phyloP scores from a whole-genome alignment of 306 rosid species.

The Hippophae rhamnoides region DNA sequence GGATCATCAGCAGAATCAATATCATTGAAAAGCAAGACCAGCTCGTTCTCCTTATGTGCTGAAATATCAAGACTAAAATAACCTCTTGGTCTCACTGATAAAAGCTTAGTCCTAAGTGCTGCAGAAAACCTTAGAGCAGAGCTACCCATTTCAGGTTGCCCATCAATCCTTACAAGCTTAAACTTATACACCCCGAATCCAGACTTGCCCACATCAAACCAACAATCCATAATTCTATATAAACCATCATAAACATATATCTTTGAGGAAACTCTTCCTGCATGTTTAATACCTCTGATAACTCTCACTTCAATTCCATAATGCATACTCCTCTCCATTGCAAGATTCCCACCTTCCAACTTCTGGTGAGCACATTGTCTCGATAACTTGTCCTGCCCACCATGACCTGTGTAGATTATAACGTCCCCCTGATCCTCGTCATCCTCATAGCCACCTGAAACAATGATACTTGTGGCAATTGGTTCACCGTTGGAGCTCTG shows the following conservation, averaged over 20 bases:
- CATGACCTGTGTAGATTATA: constrained; percentile 80
- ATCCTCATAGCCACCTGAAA: constrained; percentile 90
- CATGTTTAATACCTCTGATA: constrained; percentile 54
- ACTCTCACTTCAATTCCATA: constrained; percentile 95
- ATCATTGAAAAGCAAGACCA: constrained; percentile 61
- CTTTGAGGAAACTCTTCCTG: constrained; percentile 43
- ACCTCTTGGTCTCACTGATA: constrained; percentile 44
- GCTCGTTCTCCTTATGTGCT: constrained; percentile 36
- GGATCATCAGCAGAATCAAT: constrained; percentile 62
- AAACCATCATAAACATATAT: constrained; percentile 89
- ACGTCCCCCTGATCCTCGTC: constrained; percentile 78
- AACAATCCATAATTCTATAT: constrained; percentile 60
- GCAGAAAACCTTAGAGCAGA: constrained; percentile 45
- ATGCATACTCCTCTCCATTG: constrained; percentile 86
- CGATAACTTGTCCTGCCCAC: constrained; percentile 75
- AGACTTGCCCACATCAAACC: constrained; percentile 94
- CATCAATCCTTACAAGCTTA: constrained; percentile 66
- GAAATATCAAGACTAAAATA: constrained; percentile 66
- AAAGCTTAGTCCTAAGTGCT: constrained; percentile 40
- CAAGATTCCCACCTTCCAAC: constrained; percentile 86
- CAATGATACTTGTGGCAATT: constrained; percentile 83
- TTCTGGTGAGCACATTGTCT: constrained; percentile 72
- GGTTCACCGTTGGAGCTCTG: constrained; percentile 88
- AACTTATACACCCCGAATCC: constrained; percentile 90
- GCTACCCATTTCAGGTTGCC: constrained; percentile 89